Evolutionary conservation across 129 eudicot species (phyloP).

Genomic region (Flaveria robusta): DNA sequence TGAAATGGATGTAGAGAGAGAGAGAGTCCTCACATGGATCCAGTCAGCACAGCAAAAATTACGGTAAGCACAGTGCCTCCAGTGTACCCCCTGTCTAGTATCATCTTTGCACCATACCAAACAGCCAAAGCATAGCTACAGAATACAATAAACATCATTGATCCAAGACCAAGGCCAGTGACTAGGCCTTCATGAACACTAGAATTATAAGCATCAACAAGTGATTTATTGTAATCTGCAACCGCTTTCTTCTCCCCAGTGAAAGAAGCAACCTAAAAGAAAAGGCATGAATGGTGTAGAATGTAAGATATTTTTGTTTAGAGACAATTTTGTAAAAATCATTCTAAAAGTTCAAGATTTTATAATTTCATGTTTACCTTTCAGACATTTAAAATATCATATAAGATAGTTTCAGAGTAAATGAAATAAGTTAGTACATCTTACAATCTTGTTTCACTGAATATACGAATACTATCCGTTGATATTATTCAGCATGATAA

Average conservation of each 20-base stretch:
- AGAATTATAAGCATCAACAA: constrained; percentile 59
- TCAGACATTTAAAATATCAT: neutral
- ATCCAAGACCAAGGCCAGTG: constrained; percentile 75
- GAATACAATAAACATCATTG: constrained; percentile 51
- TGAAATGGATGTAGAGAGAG: neutral
- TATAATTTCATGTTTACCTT: neutral
- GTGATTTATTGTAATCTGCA: constrained; percentile 61
- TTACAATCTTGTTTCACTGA: neutral
- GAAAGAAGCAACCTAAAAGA: constrained; percentile 75
- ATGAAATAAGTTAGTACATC: neutral
- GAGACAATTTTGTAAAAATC: neutral
- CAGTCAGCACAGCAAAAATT: constrained; percentile 67
- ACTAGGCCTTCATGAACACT: constrained; percentile 83
- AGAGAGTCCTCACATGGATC: constrained; percentile 62
- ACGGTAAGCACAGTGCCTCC: constrained; percentile 80
- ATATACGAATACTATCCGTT: neutral
- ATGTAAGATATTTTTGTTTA: neutral
- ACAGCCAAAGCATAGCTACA: constrained; percentile 71
- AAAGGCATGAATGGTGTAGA: constrained; percentile 1
- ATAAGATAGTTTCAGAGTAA: neutral
- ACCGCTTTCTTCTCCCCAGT: constrained; percentile 89
- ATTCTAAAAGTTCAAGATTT: neutral
- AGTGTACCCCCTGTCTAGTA: constrained; percentile 54
- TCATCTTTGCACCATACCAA: constrained; percentile 87
- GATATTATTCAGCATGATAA: neutral